Base-by-base conservation (phyloP, 805 yeast genomes). In the Dipodascopsis uninucleata region DNA sequence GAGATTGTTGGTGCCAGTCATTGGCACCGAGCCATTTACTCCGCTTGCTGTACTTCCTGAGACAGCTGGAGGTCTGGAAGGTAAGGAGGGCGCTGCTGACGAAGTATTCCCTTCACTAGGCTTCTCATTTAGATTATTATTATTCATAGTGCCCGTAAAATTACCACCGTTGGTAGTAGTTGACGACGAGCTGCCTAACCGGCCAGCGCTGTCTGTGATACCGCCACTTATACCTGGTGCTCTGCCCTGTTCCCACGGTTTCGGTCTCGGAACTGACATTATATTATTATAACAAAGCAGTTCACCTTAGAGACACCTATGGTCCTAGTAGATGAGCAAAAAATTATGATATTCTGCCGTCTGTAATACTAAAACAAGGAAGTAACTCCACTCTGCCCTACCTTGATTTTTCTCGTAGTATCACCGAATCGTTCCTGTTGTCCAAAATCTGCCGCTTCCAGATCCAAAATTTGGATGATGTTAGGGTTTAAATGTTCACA, bases 31-130 rank as follows among this genome's bases (percentile, higher is more conserved):
- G n/a, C n/a, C n/a, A n/a, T n/a, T 17, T 6, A 20, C 24, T 24
- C 28, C 32, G 8, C 23, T 21, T 5, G 49, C 43, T 20, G 45
- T 14, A 8, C 14, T 33, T 16, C 39, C 21, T n/a, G 45, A 17
- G 33, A 49, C 39, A 17, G 36, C 31, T 12, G 49, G 32, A 18
- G 55, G 55, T 8, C 55, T 45, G 23, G 49, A 28, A 23, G 55
- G 55, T 7, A 44, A 32, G 10, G 54, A 29, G 2, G 53, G 47
- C 3, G 37, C n/a, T 12, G 45, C 29, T 12, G 38, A 24, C 5
- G 43, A 5, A 14, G 45, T 8, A n/a, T 37, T 16, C 10, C 39
- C n/a, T 3, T 45, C n/a, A 9, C 37, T 17, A 5, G 41, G 29
- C 10, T 45, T 26, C n/a, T n/a, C n/a, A n/a, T n/a, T n/a, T n/a